Conservation (phyloP, 2,329 filamentous ascomycete genomes). For the Lachnellula hyalina region DNA sequence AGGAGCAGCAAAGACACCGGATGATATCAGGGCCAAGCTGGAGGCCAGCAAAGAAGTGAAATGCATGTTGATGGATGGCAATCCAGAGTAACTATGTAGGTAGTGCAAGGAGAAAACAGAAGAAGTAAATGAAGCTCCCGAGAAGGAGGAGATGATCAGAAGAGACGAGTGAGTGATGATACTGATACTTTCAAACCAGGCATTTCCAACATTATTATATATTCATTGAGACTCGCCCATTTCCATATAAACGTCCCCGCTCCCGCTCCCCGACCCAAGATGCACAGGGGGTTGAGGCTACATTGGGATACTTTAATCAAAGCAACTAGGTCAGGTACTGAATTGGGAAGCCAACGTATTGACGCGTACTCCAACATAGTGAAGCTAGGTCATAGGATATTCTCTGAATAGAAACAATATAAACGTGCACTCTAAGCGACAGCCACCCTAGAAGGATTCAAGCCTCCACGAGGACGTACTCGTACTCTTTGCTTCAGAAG, state of each 20-base stretch:
- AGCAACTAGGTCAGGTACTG: neutral
- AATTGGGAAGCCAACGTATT: too few relatives aligned
- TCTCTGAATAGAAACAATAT: too few relatives aligned
- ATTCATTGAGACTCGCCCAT: neutral
- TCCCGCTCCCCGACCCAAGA: neutral
- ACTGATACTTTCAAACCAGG: neutral
- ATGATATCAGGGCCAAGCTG: constrained; percentile 8
- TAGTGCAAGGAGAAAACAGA: neutral
- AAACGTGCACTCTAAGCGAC: neutral
- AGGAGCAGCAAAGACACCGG: constrained; percentile 13
- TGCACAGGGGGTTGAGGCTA: neutral
- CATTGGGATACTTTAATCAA: neutral
- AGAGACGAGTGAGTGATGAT: neutral
- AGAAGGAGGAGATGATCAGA: neutral
- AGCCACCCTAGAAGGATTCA: neutral
- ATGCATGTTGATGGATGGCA: constrained; percentile 4
- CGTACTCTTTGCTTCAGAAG: neutral
- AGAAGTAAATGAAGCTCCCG: constrained; percentile 1
- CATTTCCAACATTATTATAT: neutral
- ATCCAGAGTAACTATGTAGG: neutral
- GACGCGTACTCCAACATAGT: too few relatives aligned
- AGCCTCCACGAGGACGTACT: neutral
- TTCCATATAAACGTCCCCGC: neutral
- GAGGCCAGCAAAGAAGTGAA: constrained; percentile 10
- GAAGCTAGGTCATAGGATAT: too few relatives aligned